Evolutionary conservation across 768 basidiomycete species (phyloP), one percentile per base, ranked within the genome.

Genomic region (Phlebiopsis gigantea): DNA sequence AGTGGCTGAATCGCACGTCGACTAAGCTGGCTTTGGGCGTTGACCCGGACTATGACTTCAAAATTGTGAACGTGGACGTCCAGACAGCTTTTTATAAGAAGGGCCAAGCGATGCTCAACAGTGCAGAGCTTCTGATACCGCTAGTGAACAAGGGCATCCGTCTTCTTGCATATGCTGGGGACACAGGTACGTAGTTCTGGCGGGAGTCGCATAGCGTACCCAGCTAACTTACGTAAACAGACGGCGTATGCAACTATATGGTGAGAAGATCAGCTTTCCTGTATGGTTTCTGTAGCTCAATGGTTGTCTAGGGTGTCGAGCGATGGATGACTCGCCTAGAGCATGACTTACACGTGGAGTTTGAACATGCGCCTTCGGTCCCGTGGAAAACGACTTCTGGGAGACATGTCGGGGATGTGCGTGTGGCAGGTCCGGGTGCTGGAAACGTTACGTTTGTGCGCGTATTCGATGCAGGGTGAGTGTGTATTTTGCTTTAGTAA

Each of bases 371-470:
- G 61, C 69, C 59, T 57, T 63, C 53, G 47, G 65, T 31, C 21
- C 70, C 74, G 15, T 80, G 72, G 71, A 64, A 69, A 29, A 68
- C 68, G 6, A 6, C 30, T 4, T 49, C 63, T 4, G 72, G 73
- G 26, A 68, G 72, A 54, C 53, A 67, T 19, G 74, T 70, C 6
- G 82, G 82, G 0, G 66, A 71, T 50, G 73, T 77, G 34, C 73
- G 77, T 48, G 63, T 63, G 8, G 76, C 75, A 17, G 77, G 78
- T 31, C 66, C 69, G 8, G 68, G 67, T 5, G 75, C 77, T n/a
- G 80, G 79, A 7, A 78, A 78, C 62, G 68, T 79, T 46, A 77
- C 80, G 14, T 81, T 75, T 58, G 76, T 81, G 28, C 66, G 72
- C 22, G 70, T 83, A 43, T 70, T 74, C 59, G 76, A 80, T 28